These are phyloP conservation scores for Rauvolfia tetraphylla DNA, from an alignment of 257 asterid genomes.

Conservation along the genomic window DNA sequence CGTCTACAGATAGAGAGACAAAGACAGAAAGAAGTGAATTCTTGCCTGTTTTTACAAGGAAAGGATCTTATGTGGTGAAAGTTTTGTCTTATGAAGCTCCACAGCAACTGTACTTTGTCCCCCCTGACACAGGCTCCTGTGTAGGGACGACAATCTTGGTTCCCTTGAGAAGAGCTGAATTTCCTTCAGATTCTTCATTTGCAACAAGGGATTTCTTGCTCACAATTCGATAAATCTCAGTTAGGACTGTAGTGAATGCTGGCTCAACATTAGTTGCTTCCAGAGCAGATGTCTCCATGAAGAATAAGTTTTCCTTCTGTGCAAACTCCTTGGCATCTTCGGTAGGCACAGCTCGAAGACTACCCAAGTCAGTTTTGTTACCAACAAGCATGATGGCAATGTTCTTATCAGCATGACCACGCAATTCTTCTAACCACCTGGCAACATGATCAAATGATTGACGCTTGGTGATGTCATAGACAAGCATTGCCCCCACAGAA, in stretches of 20 bases:
- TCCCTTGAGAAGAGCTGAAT: conserved; percentile 67
- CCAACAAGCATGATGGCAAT: conserved; percentile 80
- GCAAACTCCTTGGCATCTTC: conserved; percentile 90
- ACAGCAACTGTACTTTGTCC: conserved; percentile 59
- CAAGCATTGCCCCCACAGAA: conserved; percentile 92
- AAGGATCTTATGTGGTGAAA: conserved; percentile 8
- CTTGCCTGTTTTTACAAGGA: not conserved
- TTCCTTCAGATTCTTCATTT: conserved; percentile 66
- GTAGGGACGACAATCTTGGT: conserved; percentile 61
- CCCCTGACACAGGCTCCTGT: conserved; percentile 52
- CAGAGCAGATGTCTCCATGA: conserved; percentile 87
- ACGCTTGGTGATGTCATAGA: conserved; percentile 74
- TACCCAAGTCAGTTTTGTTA: conserved; percentile 75
- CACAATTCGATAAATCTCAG: conserved; percentile 71
- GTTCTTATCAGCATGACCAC: conserved; percentile 78
- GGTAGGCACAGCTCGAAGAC: conserved; percentile 55
- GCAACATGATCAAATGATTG: conserved; percentile 75
- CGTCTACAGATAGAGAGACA: not conserved
- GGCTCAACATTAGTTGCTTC: conserved; percentile 84
- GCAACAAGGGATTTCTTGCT: conserved; percentile 81
- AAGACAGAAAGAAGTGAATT: not conserved
- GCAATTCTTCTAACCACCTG: conserved; percentile 79
- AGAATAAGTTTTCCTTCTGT: conserved; percentile 72
- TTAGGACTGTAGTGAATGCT: conserved; percentile 57
- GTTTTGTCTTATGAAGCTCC: conserved; percentile 39